Conservation (phyloP, 2,329 filamentous ascomycete genomes). For the Furcasterigmium sp. region DNA sequence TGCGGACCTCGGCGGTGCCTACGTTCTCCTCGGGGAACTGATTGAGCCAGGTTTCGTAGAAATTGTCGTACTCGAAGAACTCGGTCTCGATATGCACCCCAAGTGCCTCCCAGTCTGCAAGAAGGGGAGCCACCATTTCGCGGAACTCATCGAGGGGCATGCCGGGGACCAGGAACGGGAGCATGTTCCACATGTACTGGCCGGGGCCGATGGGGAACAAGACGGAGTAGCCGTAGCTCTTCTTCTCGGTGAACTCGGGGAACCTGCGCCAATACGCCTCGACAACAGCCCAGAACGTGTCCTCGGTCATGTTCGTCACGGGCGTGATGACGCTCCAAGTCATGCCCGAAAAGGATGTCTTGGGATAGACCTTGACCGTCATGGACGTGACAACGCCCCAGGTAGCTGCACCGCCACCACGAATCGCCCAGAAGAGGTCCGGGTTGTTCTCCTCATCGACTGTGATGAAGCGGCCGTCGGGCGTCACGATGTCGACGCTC, state of each 20-base stretch:
- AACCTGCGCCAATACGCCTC: slow-evolving; percentile 23
- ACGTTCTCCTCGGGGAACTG: slow-evolving; percentile 33
- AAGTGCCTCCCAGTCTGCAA: slow-evolving; percentile 22
- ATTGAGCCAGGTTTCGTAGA: slow-evolving; percentile 29
- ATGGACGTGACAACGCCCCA: slow-evolving; percentile 37
- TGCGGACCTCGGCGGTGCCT: slow-evolving; percentile 16
- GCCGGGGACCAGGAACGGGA: slow-evolving; percentile 18
- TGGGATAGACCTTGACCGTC: slow-evolving; percentile 26
- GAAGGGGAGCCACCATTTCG: slow-evolving; percentile 25
- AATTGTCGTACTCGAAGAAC: slow-evolving; percentile 22
- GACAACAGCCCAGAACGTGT: slow-evolving; percentile 26
- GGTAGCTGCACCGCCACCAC: slow-evolving; percentile 38
- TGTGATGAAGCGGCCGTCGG: slow-evolving; percentile 34
- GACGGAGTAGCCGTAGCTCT: slow-evolving; percentile 20
- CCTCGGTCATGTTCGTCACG: slow-evolving; percentile 21
- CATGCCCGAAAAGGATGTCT: slow-evolving; percentile 27
- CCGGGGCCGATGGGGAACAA: background rate
- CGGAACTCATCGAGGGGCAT: slow-evolving; percentile 27
- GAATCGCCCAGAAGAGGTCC: slow-evolving; percentile 46
- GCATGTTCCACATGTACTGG: background rate
- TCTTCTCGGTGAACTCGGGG: slow-evolving; percentile 20
- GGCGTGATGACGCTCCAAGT: slow-evolving; percentile 12
- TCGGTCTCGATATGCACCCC: slow-evolving; percentile 21
- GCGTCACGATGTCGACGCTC: slow-evolving; percentile 42
- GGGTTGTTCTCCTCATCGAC: slow-evolving; percentile 31